Evolutionary conservation across 2,329 filamentous ascomycete species (phyloP).

Genomic region (Diaporthe vexans): DNA sequence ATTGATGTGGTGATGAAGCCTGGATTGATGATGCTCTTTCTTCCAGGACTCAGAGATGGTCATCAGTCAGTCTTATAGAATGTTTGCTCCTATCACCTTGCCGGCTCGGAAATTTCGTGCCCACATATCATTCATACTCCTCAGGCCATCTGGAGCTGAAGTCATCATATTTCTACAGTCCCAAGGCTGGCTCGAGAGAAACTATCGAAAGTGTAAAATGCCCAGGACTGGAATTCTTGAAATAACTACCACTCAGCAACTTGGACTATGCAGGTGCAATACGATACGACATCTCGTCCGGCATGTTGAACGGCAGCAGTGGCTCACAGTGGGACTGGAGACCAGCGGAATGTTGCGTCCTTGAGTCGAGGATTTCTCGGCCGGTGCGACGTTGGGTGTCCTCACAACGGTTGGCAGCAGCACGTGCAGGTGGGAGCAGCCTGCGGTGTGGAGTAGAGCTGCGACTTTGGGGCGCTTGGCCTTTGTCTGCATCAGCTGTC

Average conservation of each 20-base stretch:
- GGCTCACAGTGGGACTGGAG: background rate
- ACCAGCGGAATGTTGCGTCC: background rate
- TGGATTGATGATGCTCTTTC: background rate
- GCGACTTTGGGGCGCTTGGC: background rate
- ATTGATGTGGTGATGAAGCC: background rate
- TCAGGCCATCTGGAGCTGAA: background rate
- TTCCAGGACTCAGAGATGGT: background rate
- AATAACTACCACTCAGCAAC: constrained; percentile 18
- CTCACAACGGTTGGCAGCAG: constrained; percentile 9
- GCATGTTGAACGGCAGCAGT: background rate
- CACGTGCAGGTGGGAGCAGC: constrained; percentile 20
- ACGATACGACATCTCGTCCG: constrained; percentile 10
- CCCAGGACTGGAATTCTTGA: background rate
- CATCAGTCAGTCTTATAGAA: background rate
- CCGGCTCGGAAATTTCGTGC: background rate
- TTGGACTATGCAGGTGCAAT: background rate
- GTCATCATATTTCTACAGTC: background rate
- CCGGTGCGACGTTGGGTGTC: constrained; percentile 3
- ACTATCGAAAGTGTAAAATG: constrained; percentile 29
- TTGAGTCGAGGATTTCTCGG: constrained; percentile 14
- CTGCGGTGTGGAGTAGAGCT: background rate
- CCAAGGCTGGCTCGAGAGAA: background rate
- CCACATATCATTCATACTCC: background rate
- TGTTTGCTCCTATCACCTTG: background rate
- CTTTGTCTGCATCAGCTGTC: background rate